Evolutionary conservation across 371 early-diverging fungal genomes (phyloP).

Genomic region (Fennellomyces sp.): DNA sequence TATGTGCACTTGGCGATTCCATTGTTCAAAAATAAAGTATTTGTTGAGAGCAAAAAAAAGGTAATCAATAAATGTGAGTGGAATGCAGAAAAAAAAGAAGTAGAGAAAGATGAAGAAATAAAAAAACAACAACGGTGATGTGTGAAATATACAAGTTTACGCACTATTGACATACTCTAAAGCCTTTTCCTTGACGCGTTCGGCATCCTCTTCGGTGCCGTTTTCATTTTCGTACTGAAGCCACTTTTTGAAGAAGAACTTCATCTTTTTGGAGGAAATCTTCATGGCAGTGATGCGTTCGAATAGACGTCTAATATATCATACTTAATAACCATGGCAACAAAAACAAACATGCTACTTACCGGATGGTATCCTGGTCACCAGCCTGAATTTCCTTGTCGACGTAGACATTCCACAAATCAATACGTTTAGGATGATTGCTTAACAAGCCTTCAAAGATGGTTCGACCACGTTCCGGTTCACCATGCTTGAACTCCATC

Average conservation of each 20-base stretch:
- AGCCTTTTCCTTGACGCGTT: slow-evolving; percentile 87
- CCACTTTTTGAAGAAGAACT: slow-evolving; percentile 97
- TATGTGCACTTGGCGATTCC: slow-evolving; percentile 29
- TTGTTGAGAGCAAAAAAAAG: background rate
- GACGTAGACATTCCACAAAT: slow-evolving; percentile 94
- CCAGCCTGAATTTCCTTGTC: slow-evolving; percentile 91
- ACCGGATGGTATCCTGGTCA: slow-evolving; percentile 71
- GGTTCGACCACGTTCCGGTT: slow-evolving; percentile 94
- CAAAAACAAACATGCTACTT: slow-evolving; percentile 9
- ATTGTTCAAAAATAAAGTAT: slow-evolving; percentile 4
- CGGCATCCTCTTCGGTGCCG: slow-evolving; percentile 77
- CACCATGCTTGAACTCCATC: slow-evolving; percentile 93
- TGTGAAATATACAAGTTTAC: background rate
- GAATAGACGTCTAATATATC: slow-evolving; percentile 66
- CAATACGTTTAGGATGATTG: slow-evolving; percentile 91
- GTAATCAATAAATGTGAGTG: background rate
- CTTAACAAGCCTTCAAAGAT: slow-evolving; percentile 93
- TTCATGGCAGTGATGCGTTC: slow-evolving; percentile 85
- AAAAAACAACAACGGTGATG: background rate
- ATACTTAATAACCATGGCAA: slow-evolving; percentile 34
- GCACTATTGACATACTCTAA: slow-evolving; percentile 80
- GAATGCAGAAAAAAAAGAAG: background rate
- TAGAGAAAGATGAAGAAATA: background rate
- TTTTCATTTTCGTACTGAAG: slow-evolving; percentile 89
- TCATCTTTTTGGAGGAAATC: slow-evolving; percentile 96